Evolutionary conservation across 1,139 yeast species (phyloP), one percentile per base, ranked within the genome.

Genomic region (Geotrichum europaeum): DNA sequence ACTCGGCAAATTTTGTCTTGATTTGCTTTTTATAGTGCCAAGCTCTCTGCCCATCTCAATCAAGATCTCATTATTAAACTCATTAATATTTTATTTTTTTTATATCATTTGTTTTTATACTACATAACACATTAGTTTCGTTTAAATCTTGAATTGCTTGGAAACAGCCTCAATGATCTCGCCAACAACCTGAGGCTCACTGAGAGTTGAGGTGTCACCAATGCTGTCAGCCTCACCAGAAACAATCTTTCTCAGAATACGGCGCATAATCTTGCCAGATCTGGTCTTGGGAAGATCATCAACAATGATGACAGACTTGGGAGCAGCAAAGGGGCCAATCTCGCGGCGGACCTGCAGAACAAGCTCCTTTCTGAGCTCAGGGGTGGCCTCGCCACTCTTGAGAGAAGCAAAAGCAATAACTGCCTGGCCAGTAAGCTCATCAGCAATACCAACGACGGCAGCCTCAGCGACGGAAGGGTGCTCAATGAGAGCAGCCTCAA

Each of bases 281-380:
- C 99, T 85, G 45, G 99, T 94, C 84, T 91, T 92, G 76, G 99
- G 99, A 76, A 94, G 84, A 73, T 94, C 99, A 63, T 82, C 83
- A 61, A 94, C 97, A 65, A 91, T 79, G 65, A 92, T 84, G 61
- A 92, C 92, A 53, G 88, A 81, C 79, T 92, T 92, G 75, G 99
- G 99, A 62, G 98, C 96, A 53, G 99, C 99, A 77, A 94, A 94
- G 61, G 99, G 99, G 60, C 99, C 99, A 74, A 94, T 94, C 72
- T 87, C 90, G 73, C 87, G 86, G 79, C 99, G 87, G 58, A 94
- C 97, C 70, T 87, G 91, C 77, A 92, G 77, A 63, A 91, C 79
- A 69, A 95, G 83, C 70, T 87, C 90, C 78, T 87, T 89, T 81
- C 96, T 87, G 70, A 88, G 80, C 60, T 81, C 85, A 60, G 79